A percentile compares a stretch with the other conserved stretches of the same genome.
Conservation (phyloP, 2,329 filamentous ascomycete genomes). For the Aspergillus versicolor region DNA sequence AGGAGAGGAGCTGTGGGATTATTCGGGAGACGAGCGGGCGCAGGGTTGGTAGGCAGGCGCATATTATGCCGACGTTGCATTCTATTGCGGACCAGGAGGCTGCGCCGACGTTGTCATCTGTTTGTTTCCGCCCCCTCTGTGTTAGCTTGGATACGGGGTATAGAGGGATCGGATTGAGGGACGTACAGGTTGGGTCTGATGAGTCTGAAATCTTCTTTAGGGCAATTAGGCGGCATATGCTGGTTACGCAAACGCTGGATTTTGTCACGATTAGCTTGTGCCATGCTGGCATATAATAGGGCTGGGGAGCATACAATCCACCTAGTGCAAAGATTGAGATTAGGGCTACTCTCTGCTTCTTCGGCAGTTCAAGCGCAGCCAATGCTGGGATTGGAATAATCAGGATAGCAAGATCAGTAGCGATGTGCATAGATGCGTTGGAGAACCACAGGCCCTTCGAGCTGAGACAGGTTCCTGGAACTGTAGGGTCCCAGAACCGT, state of each 20-base stretch:
- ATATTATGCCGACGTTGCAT: constrained; percentile 43
- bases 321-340: constrained; percentile 44
- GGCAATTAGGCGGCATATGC: constrained; percentile 32
- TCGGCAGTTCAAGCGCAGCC: constrained; percentile 40
- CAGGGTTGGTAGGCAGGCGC: constrained; percentile 42
- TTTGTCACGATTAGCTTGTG: not conserved
- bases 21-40: constrained; percentile 35
- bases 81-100: constrained; percentile 41
- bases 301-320: constrained; percentile 29
- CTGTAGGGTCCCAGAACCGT: constrained; percentile 33
- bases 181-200: constrained; percentile 35
- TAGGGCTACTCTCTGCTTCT: constrained; percentile 42
- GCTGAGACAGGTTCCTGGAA: constrained; percentile 37
- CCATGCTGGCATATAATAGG: not conserved
- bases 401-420: constrained; percentile 45
- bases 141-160: constrained; percentile 7
- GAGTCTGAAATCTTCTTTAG: constrained; percentile 35
- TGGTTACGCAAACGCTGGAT: constrained; percentile 34
- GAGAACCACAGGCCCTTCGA: constrained; percentile 45
- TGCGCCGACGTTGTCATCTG: constrained; percentile 36
- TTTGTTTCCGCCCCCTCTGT: not conserved
- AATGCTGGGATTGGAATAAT: constrained; percentile 48
- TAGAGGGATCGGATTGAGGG: not conserved
- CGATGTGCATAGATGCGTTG: constrained; percentile 46
- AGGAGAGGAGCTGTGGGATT: constrained; percentile 30